These are phyloP conservation scores for Graphiopsis chlorocephala DNA, from an alignment of 2,329 filamentous ascomycete genomes.

Conservation along the genomic window DNA sequence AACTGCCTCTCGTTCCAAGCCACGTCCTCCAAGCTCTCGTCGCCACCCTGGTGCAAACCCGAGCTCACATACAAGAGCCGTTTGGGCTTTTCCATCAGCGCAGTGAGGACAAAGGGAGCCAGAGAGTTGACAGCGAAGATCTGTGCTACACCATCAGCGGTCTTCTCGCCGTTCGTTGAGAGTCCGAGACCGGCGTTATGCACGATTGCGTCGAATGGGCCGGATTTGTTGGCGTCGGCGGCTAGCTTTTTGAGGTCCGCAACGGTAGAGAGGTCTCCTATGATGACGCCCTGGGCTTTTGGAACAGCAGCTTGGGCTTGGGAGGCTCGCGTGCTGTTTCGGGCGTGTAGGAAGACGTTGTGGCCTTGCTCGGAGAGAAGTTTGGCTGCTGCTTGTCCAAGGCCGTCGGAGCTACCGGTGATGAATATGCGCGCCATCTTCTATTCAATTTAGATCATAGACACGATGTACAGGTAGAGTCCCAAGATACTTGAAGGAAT, in stretches of 20 bases:
- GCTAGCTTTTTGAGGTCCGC: constrained; percentile 53
- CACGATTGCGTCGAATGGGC: constrained; percentile 54
- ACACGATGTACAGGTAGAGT: background rate
- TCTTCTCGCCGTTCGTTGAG: constrained; percentile 43
- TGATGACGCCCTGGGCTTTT: constrained; percentile 49
- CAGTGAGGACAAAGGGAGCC: constrained; percentile 57
- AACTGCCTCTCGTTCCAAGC: constrained; percentile 39
- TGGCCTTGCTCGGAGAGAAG: constrained; percentile 52
- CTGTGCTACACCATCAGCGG: constrained; percentile 47
- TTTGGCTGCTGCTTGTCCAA: constrained; percentile 53
- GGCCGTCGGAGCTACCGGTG: constrained; percentile 58
- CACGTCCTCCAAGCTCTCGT: constrained; percentile 42
- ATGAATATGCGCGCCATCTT: constrained; percentile 51
- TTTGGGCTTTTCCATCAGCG: constrained; percentile 49
- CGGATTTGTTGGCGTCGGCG: constrained; percentile 48
- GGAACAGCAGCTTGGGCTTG: constrained; percentile 51
- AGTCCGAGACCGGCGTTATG: constrained; percentile 57
- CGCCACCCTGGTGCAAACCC: constrained; percentile 50
- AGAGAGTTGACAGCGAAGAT: constrained; percentile 57
- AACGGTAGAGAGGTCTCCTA: constrained; percentile 54
- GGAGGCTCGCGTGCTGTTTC: constrained; percentile 53
- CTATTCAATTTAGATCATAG: background rate
- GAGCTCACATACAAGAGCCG: constrained; percentile 54
- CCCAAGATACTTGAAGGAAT: background rate
- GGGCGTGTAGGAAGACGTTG: constrained; percentile 56